Base-by-base conservation (phyloP, 2,329 filamentous ascomycete genomes). In the Cadophora gregata region DNA sequence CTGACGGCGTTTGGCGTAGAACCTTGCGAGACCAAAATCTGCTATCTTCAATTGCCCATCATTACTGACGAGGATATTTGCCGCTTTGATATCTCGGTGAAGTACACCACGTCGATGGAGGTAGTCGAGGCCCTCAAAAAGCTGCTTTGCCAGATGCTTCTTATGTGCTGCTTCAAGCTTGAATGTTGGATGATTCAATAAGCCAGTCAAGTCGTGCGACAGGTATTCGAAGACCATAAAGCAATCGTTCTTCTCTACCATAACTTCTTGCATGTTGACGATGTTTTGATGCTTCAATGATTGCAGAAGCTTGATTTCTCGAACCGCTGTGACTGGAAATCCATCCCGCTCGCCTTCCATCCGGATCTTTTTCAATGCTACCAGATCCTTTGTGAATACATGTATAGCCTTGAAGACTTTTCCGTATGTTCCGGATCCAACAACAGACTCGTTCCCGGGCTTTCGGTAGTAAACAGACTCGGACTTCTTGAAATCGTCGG, bases 201-300 rank as follows among this genome's bases (percentile, higher is more conserved):
- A 83, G 16, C 96, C 96, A 2, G 96, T 99, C 68, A 99, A 83
- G 78, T 99, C 96, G 78, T 99, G 96, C 1, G 96, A 95, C 36
- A 98, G 85, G 77, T 99, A 99, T 78, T 99, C 96, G 71, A 99
- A 99, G 3, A 99, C 96, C 96, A 99, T 99, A 80, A 97, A 99
- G 78, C 96, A 99, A 79, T 98, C 94, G 73, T 98, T 98, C 77
- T 91, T 92, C 80, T 99, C 96, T 1, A 99, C 96, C 96, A 99
- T 99, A 71, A 96, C 93, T 80, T 97, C 93, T 71, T 92, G 88
- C 21, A 97, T 81, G 48, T 89, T 88, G 65, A 97, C 93, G 60
- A 97, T 89, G 74, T 96, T 97, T 67, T 84, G 81, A 74, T 97
- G 93, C 69, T 90, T 89, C 25, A 97, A 83, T 3, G 92, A 94